Conservation (phyloP, 257 asterid species). For the Ballota nigra region DNA sequence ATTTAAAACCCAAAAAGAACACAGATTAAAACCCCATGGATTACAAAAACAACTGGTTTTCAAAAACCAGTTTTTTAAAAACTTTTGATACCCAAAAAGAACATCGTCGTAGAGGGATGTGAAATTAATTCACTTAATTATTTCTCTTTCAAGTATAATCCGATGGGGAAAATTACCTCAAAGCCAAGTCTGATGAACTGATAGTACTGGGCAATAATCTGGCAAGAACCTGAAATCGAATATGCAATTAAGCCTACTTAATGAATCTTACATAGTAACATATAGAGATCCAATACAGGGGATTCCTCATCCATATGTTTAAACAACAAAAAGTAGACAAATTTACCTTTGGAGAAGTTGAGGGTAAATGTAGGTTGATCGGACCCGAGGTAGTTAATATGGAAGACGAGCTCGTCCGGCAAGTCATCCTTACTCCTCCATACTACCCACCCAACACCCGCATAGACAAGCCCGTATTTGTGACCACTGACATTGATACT, state of each 20-base stretch:
- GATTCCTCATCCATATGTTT: not conserved
- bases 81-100: too few species aligned
- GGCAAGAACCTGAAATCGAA: slow-evolving; percentile 51
- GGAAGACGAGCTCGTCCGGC: slow-evolving; percentile 71
- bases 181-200: slow-evolving; percentile 86
- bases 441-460: slow-evolving; percentile 78
- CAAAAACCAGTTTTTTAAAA: too few species aligned
- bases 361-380: slow-evolving; percentile 87
- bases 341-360: slow-evolving; percentile 69
- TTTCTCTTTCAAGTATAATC: too few species aligned
- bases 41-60: too few species aligned
- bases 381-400: slow-evolving; percentile 73
- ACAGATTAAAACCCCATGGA: too few species aligned
- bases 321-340: not conserved
- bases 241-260: not conserved
- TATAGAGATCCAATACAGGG: not conserved
- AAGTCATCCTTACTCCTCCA: slow-evolving; percentile 70
- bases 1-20: too few species aligned
- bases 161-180: slow-evolving; percentile 50
- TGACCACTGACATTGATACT: slow-evolving; percentile 85
- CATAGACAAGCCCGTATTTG: slow-evolving; percentile 76
- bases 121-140: too few species aligned
- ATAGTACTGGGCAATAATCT: slow-evolving; percentile 73
- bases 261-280: not conserved
- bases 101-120: too few species aligned